Base-by-base conservation (phyloP, 129 eudicot genomes). In the Flaveria bidentis region DNA sequence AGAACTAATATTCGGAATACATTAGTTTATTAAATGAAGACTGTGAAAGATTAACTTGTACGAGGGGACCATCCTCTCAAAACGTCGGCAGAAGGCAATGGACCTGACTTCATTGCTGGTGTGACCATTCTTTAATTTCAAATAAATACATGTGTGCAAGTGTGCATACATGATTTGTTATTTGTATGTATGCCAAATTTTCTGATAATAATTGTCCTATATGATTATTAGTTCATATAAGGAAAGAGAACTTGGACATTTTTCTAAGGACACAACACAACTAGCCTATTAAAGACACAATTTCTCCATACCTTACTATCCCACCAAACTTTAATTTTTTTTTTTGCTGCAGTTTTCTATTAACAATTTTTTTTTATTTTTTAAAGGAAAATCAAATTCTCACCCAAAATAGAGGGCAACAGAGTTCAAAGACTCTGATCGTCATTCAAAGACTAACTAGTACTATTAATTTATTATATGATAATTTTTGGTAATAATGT, bases 191-290 rank as follows among this genome's bases (percentile, higher is more conserved):
- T 16, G 74, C 83, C 77, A 78, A 70, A 30, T 66, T 58, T 73
- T 49, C 45, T 58, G 73, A 75, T 77, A 49, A 66, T 64, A 78
- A 84, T 81, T 79, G 77, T 45, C 80, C 75, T 78, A 70, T 57
- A 86, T 88, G 73, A 82, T 82, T 84, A 80, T 45, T 41, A 75
- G 56, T 77, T 62, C 84, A 73, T 67, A 71, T 67, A 61, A 85
- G 75, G 80, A 79, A 85, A 80, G 73, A 76, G 88, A 81, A 85
- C 84, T 87, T 86, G 96, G 91, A 82, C 89, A 84, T 73, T 81
- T 67, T 73, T 72, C 73, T 61, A 82, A 46, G 61, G 61, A 53
- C 23, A 17, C 9, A 53, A 53, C 33, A 57, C 64, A 57, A 57
- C 33, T 57, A 22, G 64, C 64, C 64, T 57, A 22, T 57, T 57